Base-by-base conservation (phyloP, 257 asterid species). In the Pogostemon cablin region DNA sequence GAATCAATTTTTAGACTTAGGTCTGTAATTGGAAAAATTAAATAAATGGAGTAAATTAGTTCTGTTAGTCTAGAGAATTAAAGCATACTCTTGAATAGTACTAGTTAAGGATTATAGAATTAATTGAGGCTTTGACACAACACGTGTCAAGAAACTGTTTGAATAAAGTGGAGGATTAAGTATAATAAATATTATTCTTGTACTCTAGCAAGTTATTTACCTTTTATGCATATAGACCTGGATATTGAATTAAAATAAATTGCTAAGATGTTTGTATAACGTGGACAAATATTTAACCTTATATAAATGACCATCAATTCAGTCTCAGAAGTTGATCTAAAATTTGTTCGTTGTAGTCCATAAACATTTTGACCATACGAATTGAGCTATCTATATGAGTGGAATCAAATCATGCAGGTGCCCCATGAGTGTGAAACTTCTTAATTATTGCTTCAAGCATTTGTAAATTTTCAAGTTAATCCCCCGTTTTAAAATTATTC, bases 1-100 rank as follows among this genome's bases (percentile, higher is more conserved):
- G 61, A 37, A 65, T 52, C 38, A 63, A 44, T 72, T 69, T 43
- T 48, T 59, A 52, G 35, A 60, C 63, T 35, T 52, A 7, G 46
- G 71, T 54, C 20, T 53, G 55, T 48, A 38, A 12, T n/a, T n/a
- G 15, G 25, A 55, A 68, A 49, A 44, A 7, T 41, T 4, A 41
- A 4, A 41, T 41, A 41, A 49, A 49, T 11, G 2, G 15, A 49
- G 6, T 4, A 25, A 9, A 6, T 17, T n/a, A 25, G 11, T 38
- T 49, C 40, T 32, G 34, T 48, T 38, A 35, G 63, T 65, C 62
- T 15, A 43, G 10, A 20, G 32, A 71, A 37, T 52, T 57, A 41
- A 49, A 42, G 20, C 61, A 34, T 61, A 20, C 39, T 68, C 40
- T 68, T 74, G n/a, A 35, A 43, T 53, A 46, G 32, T 25, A 25